phyloP scores from a whole-genome alignment of 2,329 filamentous ascomycete species.

The Simplicillium aogashimaense region DNA sequence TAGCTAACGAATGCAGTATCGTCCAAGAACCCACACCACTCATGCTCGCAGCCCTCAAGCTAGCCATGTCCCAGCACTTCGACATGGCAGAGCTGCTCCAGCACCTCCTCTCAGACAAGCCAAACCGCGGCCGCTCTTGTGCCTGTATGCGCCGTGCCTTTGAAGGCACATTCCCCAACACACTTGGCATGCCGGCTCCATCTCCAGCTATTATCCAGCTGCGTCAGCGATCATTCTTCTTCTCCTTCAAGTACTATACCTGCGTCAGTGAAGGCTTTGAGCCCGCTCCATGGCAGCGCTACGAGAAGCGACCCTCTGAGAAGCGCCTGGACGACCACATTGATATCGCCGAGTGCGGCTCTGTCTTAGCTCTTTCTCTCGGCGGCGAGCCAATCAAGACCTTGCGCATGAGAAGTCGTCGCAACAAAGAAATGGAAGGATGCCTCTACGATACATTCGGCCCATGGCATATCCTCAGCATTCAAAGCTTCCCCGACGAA shows the following conservation, averaged over 20 bases:
- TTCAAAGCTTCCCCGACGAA: conserved; percentile 51
- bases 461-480: conserved; percentile 48
- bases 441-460: conserved; percentile 48
- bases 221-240: conserved; percentile 48
- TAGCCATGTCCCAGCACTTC: conserved; percentile 46
- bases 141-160: conserved; percentile 43
- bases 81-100: conserved; percentile 52
- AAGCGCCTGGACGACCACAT: conserved; percentile 37
- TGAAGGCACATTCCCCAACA: conserved; percentile 13
- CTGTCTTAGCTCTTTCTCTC: conserved; percentile 48
- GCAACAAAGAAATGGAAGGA: conserved; percentile 37
- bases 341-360: conserved; percentile 48
- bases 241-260: conserved; percentile 57
- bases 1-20: conserved; percentile 28
- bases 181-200: conserved; percentile 2
- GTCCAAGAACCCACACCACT: conserved; percentile 51
- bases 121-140: conserved; percentile 30
- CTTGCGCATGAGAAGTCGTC: conserved; percentile 36
- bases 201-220: conserved; percentile 24
- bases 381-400: conserved; percentile 39
- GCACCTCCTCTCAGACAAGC: conserved; percentile 39
- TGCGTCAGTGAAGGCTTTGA: conserved; percentile 43
- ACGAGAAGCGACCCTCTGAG: conserved; percentile 34
- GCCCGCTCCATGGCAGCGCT: conserved; percentile 50
- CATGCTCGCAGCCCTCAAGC: conserved; percentile 47